Conservation (phyloP, 768 basidiomycete species). For the Tephrocybe sp. region DNA sequence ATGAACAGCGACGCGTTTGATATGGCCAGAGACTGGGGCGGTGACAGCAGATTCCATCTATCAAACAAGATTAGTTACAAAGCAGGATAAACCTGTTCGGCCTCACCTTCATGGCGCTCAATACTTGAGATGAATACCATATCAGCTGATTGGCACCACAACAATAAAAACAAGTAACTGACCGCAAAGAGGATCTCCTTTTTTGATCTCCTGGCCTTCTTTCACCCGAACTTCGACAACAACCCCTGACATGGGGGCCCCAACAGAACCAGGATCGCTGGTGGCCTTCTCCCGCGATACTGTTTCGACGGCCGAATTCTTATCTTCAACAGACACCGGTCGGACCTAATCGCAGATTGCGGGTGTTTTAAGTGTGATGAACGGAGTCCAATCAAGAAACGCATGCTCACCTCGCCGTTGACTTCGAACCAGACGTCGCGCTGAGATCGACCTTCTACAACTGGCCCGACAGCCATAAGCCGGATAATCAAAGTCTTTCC, state of each 20-base stretch:
- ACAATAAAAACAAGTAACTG: conserved; percentile 33
- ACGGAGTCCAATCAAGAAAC: conserved; percentile 5
- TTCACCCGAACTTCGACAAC: conserved; percentile 98
- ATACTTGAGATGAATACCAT: conserved; percentile 45
- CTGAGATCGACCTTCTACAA: conserved; percentile 87
- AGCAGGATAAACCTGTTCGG: conserved; percentile 9
- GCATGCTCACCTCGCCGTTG: conserved; percentile 78
- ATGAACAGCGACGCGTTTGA: conserved; percentile 89
- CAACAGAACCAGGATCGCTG: conserved; percentile 92
- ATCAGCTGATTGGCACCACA: conserved; percentile 19
- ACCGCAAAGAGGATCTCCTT: conserved; percentile 94
- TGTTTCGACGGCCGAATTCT: conserved; percentile 94
- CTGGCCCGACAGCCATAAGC: conserved; percentile 91
- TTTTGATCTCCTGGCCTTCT: conserved; percentile 97
- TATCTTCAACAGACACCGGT: conserved; percentile 93
- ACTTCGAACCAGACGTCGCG: conserved; percentile 99
- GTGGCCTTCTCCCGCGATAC: conserved; percentile 94
- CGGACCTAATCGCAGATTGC: conserved; percentile 60
- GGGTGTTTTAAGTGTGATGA: conserved; percentile 10
- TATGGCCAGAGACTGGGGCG: conserved; percentile 92
- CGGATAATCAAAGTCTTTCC: conserved; percentile 97
- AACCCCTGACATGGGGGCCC: conserved; percentile 96
- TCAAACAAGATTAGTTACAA: conserved; percentile 19
- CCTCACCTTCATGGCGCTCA: conserved; percentile 95
- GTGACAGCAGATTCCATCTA: conserved; percentile 98